Evolutionary conservation across 208 protist genomes (phyloP), one percentile per base, ranked within the genome.

Genomic region (Leishmania aethiopica): DNA sequence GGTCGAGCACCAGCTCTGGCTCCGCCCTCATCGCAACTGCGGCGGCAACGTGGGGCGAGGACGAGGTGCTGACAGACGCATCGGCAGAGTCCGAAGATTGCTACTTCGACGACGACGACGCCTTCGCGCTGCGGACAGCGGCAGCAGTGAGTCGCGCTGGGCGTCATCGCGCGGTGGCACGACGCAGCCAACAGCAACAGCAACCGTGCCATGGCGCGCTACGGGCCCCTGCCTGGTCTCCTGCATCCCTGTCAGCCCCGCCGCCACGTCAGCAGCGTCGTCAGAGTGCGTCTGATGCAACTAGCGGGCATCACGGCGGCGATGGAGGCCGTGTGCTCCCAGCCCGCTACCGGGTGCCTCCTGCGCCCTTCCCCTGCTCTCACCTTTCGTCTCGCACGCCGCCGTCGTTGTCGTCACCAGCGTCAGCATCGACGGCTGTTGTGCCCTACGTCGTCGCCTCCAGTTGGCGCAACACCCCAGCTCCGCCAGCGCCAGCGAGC

Each of bases 51-150:
- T 47, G 10, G 19, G 37, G 1, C 28, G 49, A 8, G 67, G 75
- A 22, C 28, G 13, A 35, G 59, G 53, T 40, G 42, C 35, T 70
- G 55, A 19, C 55, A 32, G 78, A 73, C 32, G 35, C 28, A 19
- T 11, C 42, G 25, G 69, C 25, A 7, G 66, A 66, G 51, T 35
- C 32, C 0, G 78, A 70, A 32, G 64, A 79, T 22, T 76, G 37
- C 53, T 86, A 53, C 78, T 81, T 82, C 45, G 82, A 86, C 47
- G 73, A 78, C 25, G 62, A 42, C 32, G 74, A 40, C 35, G 47
- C 71, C 28, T 74, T 51, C 70, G 25, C 51, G 45, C 25, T 25
- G 45, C 40, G 45, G 70, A n/a, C 40, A 28, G 22, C 70, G 28
- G 45, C 70, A 51, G 28, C 51, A 53, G n/a, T 28, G 28, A 74